These are phyloP conservation scores for Peterozyma xylosa DNA, from an alignment of 805 yeast species.

Conservation along the genomic window DNA sequence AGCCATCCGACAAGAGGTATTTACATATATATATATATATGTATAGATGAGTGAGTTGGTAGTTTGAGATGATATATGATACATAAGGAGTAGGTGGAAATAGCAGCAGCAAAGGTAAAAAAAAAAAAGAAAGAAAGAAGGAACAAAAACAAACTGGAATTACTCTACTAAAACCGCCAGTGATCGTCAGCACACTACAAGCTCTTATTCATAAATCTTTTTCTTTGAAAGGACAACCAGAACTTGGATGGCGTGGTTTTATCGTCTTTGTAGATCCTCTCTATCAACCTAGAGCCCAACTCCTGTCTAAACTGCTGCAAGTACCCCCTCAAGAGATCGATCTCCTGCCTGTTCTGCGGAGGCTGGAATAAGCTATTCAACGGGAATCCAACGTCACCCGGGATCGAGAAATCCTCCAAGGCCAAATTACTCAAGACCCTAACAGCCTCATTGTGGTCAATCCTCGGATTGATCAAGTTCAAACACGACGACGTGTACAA, in stretches of 20 bases:
- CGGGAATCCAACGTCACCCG: slow-evolving; percentile 95
- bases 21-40: too few relatives aligned
- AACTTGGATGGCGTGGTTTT: slow-evolving; percentile 67
- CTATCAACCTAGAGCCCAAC: slow-evolving; percentile 71
- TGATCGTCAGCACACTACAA: slow-evolving; percentile 27
- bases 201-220: slow-evolving; percentile 92
- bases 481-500: slow-evolving; percentile 83
- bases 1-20: not conserved
- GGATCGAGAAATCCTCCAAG: slow-evolving; percentile 80
- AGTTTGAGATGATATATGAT: too few relatives aligned
- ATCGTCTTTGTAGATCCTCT: slow-evolving; percentile 60
- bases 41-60: slow-evolving; percentile 8
- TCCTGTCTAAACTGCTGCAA: slow-evolving; percentile 94
- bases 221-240: slow-evolving; percentile 94
- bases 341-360: slow-evolving; percentile 67
- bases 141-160: not conserved
- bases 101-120: too few relatives aligned
- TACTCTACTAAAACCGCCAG: not conserved
- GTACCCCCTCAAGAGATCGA: slow-evolving; percentile 73
- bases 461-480: slow-evolving; percentile 43
- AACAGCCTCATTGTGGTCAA: slow-evolving; percentile 51
- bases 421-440: slow-evolving; percentile 76
- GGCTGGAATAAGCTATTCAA: slow-evolving; percentile 72
- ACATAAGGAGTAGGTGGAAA: too few relatives aligned
- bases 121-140: too few relatives aligned